Base-by-base conservation (phyloP, 257 asterid species). In the Nicotiana knightiana region DNA sequence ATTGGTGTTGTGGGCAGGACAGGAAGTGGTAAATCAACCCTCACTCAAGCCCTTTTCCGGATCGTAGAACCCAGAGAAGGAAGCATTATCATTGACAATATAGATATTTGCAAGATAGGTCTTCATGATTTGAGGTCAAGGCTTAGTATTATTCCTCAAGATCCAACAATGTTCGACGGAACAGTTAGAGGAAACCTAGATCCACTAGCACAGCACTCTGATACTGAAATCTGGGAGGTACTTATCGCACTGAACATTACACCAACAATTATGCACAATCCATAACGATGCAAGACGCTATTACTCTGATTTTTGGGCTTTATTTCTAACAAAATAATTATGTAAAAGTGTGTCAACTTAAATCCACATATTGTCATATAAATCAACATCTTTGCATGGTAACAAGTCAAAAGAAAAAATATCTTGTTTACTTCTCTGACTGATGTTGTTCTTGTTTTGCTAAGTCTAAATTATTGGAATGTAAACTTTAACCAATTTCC, bases 101-200 rank as follows among this genome's bases (percentile, higher is more conserved):
- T 93, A 4, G 94, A 95, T 77, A 90, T 95, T 77, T 90, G 97
- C 55, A 91, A 88, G 85, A 92, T 95, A 33, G 98, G 99, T 79
- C 98, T 95, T 81, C 96, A 93, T 82, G 99, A 93, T 81, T 89
- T 95, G 81, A 91, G 99, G 87, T 86, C 94, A 85, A 92, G 94
- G 89, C 94, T 95, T 82, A 95, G 99, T 85, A 95, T 95, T 86
- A 95, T 95, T 80, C 98, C 98, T 32, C 98, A 93, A 89, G 98
- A 94, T 58, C 98, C 98, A 53, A 91, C 97, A 55, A 81, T 94
- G 97, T 94, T 94, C 59, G 97, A 94, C 76, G 98, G 97, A 80
- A 90, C 95, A 0, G 93, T 93, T 77, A 87, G 98, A 88, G 93
- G 92, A 81, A 94, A 94, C 85, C 95, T 94, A 28, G 97, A 94